These are phyloP conservation scores for Triticum timopheevii DNA, from an alignment of 176 grass and related monocot genomes.

Conservation along the genomic window DNA sequence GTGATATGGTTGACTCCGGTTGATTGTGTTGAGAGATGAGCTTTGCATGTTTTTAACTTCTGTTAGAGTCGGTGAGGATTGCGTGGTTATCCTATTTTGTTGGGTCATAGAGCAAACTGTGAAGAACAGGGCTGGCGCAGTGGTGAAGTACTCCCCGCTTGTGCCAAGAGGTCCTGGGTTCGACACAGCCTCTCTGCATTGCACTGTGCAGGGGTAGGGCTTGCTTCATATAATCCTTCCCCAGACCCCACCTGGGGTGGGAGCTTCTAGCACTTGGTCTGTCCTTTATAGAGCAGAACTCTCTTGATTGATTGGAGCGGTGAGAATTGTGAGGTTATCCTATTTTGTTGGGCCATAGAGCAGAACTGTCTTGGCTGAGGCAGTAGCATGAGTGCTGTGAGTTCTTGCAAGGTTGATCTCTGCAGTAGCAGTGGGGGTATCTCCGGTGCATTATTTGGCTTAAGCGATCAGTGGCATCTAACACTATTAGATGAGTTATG, in stretches of 20 bases:
- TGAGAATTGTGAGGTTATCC: neutral
- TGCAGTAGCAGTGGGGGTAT: constrained; percentile 15
- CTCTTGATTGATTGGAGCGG: neutral
- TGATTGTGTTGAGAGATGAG: neutral
- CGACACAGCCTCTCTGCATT: too few relatives aligned
- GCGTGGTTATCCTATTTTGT: constrained; percentile 3
- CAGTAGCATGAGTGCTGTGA: neutral
- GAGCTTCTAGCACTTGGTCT: too few relatives aligned
- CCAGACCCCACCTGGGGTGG: too few relatives aligned
- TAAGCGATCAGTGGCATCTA: constrained; percentile 4
- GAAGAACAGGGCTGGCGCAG: too few relatives aligned
- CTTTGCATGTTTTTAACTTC: neutral
- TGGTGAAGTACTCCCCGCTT: too few relatives aligned
- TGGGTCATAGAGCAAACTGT: neutral
- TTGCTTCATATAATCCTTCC: too few relatives aligned
- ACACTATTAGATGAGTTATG: constrained; percentile 11
- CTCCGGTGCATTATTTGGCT: neutral
- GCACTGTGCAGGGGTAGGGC: too few relatives aligned
- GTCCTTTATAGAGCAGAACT: neutral
- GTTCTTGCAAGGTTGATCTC: constrained; percentile 18
- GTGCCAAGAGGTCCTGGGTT: too few relatives aligned
- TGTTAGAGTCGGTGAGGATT: neutral
- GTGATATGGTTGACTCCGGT: neutral
- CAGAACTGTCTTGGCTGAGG: constrained; percentile 6
- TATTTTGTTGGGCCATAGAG: constrained; percentile 10